A percentile compares a stretch with the other conserved stretches of the same genome.
phyloP scores from a whole-genome alignment of 108 stramenopile species.

The Pseudonitzschia pungens region DNA sequence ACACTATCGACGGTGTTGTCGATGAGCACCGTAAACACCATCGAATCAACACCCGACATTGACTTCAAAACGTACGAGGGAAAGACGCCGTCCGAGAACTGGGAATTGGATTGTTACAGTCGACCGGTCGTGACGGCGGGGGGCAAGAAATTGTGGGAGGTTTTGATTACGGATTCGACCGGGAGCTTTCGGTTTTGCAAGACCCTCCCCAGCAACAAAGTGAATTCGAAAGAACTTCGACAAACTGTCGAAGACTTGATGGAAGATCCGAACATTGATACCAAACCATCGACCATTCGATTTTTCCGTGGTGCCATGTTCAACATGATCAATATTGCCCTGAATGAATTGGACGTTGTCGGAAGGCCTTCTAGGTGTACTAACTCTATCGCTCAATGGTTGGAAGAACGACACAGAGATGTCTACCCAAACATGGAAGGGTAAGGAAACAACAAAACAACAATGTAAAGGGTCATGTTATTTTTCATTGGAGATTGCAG shows the following conservation, averaged over 20 bases:
- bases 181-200: conserved; percentile 73
- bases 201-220: conserved; percentile 76
- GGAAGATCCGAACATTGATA: conserved; percentile 58
- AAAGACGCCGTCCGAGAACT: conserved; percentile 46
- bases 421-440: conserved; percentile 89
- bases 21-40: neutral
- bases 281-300: conserved; percentile 77
- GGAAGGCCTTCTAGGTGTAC: conserved; percentile 87
- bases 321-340: conserved; percentile 94
- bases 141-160: conserved; percentile 94
- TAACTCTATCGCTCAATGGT: conserved; percentile 88
- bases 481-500: no score
- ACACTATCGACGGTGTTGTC: neutral
- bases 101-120: conserved; percentile 92
- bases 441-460: conserved; percentile 33
- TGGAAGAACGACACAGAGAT: conserved; percentile 86
- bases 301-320: conserved; percentile 98
- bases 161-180: conserved; percentile 88
- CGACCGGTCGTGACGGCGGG: conserved; percentile 82
- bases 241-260: conserved; percentile 83
- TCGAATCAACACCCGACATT: conserved; percentile 8
- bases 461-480: neutral
- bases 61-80: conserved; percentile 14
- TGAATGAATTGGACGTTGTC: conserved; percentile 79
- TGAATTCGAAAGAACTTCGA: conserved; percentile 90